A percentile compares a stretch with the other conserved stretches of the same genome.
phyloP scores from a whole-genome alignment of 768 basidiomycete species.

The Phanerochaete carnosa region DNA sequence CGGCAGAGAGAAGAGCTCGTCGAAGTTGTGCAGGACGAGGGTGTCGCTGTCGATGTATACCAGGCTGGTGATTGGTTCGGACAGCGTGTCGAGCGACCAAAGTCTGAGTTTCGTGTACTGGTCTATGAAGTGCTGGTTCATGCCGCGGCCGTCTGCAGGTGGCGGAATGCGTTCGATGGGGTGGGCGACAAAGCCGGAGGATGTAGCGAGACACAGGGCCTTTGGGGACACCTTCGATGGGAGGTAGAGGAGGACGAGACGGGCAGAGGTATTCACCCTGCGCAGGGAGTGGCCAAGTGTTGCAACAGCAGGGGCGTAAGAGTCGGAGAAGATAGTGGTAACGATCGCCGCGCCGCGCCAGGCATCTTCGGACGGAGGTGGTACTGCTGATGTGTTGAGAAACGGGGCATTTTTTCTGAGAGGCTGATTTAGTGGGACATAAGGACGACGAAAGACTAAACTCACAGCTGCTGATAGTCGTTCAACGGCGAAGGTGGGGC shows the following conservation, averaged over 20 bases:
- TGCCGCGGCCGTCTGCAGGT: conserved; percentile 34
- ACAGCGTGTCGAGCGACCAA: conserved; percentile 33
- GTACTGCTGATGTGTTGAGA: not conserved
- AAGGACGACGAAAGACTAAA: not conserved
- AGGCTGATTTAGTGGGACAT: not conserved
- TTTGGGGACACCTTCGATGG: conserved; percentile 34
- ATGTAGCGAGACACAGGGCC: conserved; percentile 36
- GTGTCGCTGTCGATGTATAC: conserved; percentile 44
- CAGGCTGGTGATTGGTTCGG: conserved; percentile 25
- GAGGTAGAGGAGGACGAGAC: conserved; percentile 31
- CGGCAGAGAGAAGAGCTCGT: conserved; percentile 41
- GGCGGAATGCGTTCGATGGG: conserved; percentile 35
- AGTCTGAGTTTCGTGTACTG: conserved; percentile 43
- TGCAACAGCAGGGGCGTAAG: conserved; percentile 29
- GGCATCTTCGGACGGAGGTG: not conserved
- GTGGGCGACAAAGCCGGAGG: conserved; percentile 37
- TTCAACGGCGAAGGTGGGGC: not conserved
- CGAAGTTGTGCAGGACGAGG: conserved; percentile 38
- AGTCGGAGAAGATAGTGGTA: conserved; percentile 29
- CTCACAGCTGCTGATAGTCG: conserved; percentile 8
- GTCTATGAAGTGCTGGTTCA: conserved; percentile 35
- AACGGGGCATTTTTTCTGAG: not conserved
- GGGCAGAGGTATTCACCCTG: conserved; percentile 29
- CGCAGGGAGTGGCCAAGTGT: conserved; percentile 30
- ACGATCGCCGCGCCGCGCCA: conserved; percentile 21